Base-by-base conservation (phyloP, 352 stramenopile species). In the Plasmopara halstedii region DNA sequence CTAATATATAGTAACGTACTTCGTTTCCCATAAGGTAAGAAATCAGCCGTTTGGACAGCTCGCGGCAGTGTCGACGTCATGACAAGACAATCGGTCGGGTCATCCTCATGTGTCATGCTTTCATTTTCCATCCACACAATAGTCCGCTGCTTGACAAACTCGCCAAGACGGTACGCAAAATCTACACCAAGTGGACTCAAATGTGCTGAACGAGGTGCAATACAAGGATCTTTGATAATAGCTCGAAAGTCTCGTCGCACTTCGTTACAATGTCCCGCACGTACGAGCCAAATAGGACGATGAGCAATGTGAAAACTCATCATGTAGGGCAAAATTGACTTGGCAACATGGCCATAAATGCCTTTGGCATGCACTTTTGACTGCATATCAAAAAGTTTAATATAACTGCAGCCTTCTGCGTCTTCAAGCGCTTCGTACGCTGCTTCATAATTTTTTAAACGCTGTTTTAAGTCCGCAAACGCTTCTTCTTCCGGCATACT, bases 301-400 rank as follows among this genome's bases (percentile, higher is more conserved):
- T 94, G 88, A 41, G 86, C 72, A 53, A 97, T 96, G 73, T 97
- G 91, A 46, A 97, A 94, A 64, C 95, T 97, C 79, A 88, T 93
- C 77, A 96, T 89, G 58, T 95, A 96, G 13, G 83, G 86, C 50
- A 93, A 53, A n/a, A 96, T 89, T 20, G 85, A 94, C 66, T 93
- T 96, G 56, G 85, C 83, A 27, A 96, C 74, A 42, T 94, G 85
- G 7, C 85, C 85, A 42, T 85, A 85, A 45, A 91, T 88, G 31
- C 75, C 73, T 52, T 91, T 91, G 42, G 79, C 79, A 64, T 91
- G 76, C 35, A 91, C 79, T 48, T 88, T 88, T 33, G 79, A 91
- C 65, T 91, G 79, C 27, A 88, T 69, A 43, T 95, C 83, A 42
- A 93, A 94, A 37, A 92, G 66, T 54, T 95, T 95, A 41, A 94